Evolutionary conservation across 2,329 filamentous ascomycete genomes (phyloP).

Genomic region (Alternaria longipes): DNA sequence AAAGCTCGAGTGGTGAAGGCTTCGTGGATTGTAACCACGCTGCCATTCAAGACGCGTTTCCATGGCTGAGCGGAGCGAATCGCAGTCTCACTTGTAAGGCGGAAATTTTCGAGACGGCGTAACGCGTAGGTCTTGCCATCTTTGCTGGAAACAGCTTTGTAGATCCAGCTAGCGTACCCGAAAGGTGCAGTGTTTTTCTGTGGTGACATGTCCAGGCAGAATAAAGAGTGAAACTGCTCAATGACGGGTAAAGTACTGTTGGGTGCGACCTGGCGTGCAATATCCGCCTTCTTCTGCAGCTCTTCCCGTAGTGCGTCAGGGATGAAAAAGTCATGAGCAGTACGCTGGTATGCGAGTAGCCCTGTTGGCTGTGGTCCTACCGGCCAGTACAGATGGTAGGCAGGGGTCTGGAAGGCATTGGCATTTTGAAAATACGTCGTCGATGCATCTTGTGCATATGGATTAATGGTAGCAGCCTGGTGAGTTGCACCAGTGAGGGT

Average conservation of each 20-base stretch:
- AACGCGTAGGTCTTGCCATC: slow-evolving; percentile 90
- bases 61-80: slow-evolving; percentile 87
- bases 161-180: slow-evolving; percentile 91
- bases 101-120: slow-evolving; percentile 86
- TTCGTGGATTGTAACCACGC: slow-evolving; percentile 86
- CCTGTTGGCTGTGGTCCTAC: slow-evolving; percentile 84
- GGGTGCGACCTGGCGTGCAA: slow-evolving; percentile 83
- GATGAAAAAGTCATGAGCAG: slow-evolving; percentile 90
- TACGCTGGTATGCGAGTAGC: slow-evolving; percentile 83
- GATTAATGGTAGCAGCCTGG: slow-evolving; percentile 60
- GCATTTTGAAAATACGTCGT: slow-evolving; percentile 72
- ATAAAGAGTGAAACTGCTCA: slow-evolving; percentile 90
- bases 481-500: slow-evolving; percentile 48
- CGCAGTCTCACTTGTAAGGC: slow-evolving; percentile 86
- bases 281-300: slow-evolving; percentile 86
- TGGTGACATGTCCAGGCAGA: slow-evolving; percentile 83
- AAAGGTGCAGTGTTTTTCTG: slow-evolving; percentile 82
- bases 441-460: slow-evolving; percentile 78
- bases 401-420: slow-evolving; percentile 63
- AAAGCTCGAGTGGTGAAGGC: slow-evolving; percentile 94
- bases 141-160: slow-evolving; percentile 90
- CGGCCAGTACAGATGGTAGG: slow-evolving; percentile 90
- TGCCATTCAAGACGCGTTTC: slow-evolving; percentile 84
- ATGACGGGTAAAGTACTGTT: slow-evolving; percentile 79
- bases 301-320: slow-evolving; percentile 88